Evolutionary conservation across 176 grass and related monocot species (phyloP).

Genomic region (Elaeis guineensis): DNA sequence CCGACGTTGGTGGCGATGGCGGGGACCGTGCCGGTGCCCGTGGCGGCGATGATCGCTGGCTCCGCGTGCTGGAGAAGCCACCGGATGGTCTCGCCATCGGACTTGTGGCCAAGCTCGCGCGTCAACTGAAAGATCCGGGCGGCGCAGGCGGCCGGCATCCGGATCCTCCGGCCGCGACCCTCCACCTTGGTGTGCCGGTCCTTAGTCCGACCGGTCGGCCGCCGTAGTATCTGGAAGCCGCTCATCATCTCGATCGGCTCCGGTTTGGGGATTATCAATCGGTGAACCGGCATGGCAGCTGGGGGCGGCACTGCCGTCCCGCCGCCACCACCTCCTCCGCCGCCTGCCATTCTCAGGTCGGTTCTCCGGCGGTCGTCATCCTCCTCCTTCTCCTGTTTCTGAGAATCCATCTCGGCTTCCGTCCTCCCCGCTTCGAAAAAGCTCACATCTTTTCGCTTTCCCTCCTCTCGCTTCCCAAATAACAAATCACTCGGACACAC

Average conservation of each 20-base stretch:
- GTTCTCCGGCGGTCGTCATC: too few relatives aligned
- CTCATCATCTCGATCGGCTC: slow-evolving; percentile 8
- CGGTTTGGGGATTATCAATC: background rate
- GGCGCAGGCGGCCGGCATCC: slow-evolving; percentile 13
- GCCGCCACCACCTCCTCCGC: too few relatives aligned
- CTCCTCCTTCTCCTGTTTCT: too few relatives aligned
- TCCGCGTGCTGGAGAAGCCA: slow-evolving; percentile 12
- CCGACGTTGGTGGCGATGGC: slow-evolving; percentile 4
- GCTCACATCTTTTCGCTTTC: too few relatives aligned
- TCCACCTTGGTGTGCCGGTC: slow-evolving; percentile 16
- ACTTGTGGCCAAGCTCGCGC: slow-evolving; percentile 5
- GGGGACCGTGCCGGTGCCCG: slow-evolving; percentile 1
- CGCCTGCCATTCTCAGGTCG: too few relatives aligned
- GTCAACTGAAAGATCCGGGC: slow-evolving; percentile 11
- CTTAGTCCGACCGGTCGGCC: slow-evolving; percentile 2
- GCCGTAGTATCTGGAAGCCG: background rate
- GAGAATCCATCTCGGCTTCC: too few relatives aligned
- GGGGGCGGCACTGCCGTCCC: too few relatives aligned
- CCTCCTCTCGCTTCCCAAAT: too few relatives aligned
- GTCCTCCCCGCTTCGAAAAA: too few relatives aligned
- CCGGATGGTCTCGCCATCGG: slow-evolving; percentile 5
- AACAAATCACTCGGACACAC: too few relatives aligned
- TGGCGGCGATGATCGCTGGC: slow-evolving; percentile 7
- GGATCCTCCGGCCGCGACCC: slow-evolving; percentile 3
- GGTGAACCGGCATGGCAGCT: background rate